These are phyloP conservation scores for Poterioochromonas sp. DNA, from an alignment of 352 stramenopile species.

Conservation along the genomic window DNA sequence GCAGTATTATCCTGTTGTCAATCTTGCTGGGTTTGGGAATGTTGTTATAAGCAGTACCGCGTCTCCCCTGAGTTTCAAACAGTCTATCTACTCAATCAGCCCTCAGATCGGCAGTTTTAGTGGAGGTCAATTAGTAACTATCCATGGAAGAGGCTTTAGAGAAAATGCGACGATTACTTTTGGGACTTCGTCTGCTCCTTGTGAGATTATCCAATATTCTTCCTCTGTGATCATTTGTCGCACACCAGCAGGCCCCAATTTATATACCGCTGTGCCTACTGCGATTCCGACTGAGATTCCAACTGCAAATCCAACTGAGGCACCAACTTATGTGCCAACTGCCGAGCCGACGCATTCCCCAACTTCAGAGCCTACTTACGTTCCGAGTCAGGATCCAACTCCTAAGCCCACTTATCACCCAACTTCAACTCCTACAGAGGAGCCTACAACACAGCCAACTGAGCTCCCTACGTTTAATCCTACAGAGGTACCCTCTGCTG, in stretches of 20 bases:
- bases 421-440: background rate
- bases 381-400: background rate
- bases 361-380: background rate
- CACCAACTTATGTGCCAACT: background rate
- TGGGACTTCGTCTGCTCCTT: background rate
- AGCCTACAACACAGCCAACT: no score
- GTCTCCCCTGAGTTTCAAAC: no score
- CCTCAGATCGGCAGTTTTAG: background rate
- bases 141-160: conserved; percentile 9
- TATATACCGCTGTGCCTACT: background rate
- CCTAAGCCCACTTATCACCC: background rate
- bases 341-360: no score
- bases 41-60: no score
- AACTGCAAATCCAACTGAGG: background rate
- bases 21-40: conserved; percentile 4
- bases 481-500: background rate
- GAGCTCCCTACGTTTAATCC: background rate
- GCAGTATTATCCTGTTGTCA: background rate
- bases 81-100: background rate
- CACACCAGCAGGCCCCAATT: background rate
- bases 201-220: background rate
- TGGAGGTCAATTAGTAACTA: conserved; percentile 17
- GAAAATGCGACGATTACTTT: background rate
- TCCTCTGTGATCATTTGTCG: conserved; percentile 4
- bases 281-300: background rate